These are phyloP conservation scores for Yarrowia sp. DNA, from an alignment of 805 yeast genomes.

Conservation along the genomic window DNA sequence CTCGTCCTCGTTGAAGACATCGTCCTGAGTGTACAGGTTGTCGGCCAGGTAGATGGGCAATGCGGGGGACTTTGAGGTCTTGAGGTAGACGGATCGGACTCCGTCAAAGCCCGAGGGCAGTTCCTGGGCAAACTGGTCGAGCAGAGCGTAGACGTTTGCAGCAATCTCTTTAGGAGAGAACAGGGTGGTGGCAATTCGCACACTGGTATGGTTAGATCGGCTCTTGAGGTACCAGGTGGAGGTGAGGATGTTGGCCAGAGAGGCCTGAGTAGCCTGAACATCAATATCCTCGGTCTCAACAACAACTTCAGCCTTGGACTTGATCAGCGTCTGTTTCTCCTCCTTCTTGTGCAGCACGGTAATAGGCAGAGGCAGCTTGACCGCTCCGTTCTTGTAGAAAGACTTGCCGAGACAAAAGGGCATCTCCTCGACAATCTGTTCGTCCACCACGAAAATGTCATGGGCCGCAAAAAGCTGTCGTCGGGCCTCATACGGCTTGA, in stretches of 20 bases:
- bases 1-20: conserved; percentile 43
- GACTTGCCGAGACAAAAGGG: conserved; percentile 82
- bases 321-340: conserved; percentile 19
- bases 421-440: conserved; percentile 69
- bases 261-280: conserved; percentile 56
- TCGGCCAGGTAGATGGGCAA: conserved; percentile 78
- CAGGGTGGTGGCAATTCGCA: conserved; percentile 51
- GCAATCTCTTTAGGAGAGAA: conserved; percentile 51
- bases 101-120: conserved; percentile 37
- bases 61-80: conserved; percentile 72
- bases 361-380: conserved; percentile 60
- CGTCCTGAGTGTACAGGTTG: conserved; percentile 49
- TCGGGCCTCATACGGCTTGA: conserved; percentile 84
- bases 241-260: conserved; percentile 48
- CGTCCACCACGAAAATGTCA: conserved; percentile 83
- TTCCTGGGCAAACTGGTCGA: conserved; percentile 44
- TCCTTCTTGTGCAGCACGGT: conserved; percentile 41
- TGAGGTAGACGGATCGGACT: conserved; percentile 52
- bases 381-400: conserved; percentile 61
- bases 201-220: conserved; percentile 63
- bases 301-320: conserved; percentile 29
- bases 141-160: conserved; percentile 59
- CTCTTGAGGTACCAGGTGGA: conserved; percentile 67
- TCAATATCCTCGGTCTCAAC: conserved; percentile 44
- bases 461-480: conserved; percentile 66